Conservation (phyloP, 2,329 filamentous ascomycete genomes). For the Trichoderma sp. region DNA sequence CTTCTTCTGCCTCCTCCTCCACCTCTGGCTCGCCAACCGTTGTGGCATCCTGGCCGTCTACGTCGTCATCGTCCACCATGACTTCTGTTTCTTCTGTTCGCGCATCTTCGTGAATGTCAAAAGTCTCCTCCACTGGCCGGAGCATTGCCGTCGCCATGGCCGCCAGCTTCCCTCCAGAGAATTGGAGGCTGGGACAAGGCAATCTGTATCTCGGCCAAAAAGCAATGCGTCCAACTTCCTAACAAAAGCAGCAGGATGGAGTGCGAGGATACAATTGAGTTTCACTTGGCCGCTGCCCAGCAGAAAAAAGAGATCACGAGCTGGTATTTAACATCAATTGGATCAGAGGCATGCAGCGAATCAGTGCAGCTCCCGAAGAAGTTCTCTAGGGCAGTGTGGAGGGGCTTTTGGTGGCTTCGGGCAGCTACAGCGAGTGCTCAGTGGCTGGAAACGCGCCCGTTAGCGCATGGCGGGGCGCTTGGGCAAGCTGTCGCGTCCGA, state of each 20-base stretch:
- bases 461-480: conserved; percentile 16
- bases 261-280: neutral
- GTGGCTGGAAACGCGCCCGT: conserved; percentile 14
- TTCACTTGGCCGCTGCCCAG: neutral
- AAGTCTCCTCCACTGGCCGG: conserved; percentile 40
- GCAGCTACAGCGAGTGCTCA: conserved; percentile 14
- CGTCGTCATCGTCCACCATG: conserved; percentile 46
- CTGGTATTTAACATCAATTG: neutral
- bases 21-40: conserved; percentile 30
- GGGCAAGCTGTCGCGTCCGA: conserved; percentile 17
- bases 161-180: neutral
- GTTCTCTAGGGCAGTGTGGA: conserved; percentile 16
- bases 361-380: conserved; percentile 8
- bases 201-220: neutral
- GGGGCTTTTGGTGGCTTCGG: conserved; percentile 7
- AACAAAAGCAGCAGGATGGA: neutral
- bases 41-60: conserved; percentile 30
- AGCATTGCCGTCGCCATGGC: conserved; percentile 17
- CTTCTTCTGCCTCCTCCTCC: conserved; percentile 35
- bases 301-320: neutral
- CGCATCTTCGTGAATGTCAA: conserved; percentile 53
- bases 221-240: neutral
- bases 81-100: conserved; percentile 53
- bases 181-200: neutral
- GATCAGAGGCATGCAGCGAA: neutral